Base-by-base conservation (phyloP, 2,329 filamentous ascomycete genomes). In the Aspergillus chevalieri region DNA sequence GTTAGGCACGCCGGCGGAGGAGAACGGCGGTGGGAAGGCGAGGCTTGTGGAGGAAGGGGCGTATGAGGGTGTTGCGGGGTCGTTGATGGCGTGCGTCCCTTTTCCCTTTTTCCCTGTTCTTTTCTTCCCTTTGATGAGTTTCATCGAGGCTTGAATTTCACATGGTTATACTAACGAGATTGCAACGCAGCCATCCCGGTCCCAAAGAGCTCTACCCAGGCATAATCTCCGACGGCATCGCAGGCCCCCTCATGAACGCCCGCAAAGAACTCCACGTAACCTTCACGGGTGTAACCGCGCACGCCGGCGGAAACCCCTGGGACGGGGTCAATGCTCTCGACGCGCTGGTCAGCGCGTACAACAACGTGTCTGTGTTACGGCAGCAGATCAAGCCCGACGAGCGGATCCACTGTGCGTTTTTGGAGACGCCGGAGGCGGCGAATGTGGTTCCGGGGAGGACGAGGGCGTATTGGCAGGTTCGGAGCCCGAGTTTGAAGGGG, bases 251-350 rank as follows among this genome's bases (percentile, higher is more conserved):
- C 6, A 65, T 62, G 57, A 66, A 69, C 38, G 67, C 67, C 1
- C 58, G 65, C 3, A 63, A 70, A 22, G 60, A 68, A 33, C 57
- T 72, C 17, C 56, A 59, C 14, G 68, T 72, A 39, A 67, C 69
- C 52, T 78, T 75, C 50, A 62, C 58, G 0, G 81, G 81, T 1
- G 73, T 72, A 44, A 76, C 75, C 48, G 78, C 81, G 0, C 80
- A 83, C 53, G 80, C 79, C 0, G 79, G 76, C 0, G 74, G 75
- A 3, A 75, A 69, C n/a, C 81, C 80, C 0, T 83, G 79, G 79
- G 69, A 79, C 4, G 81, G 81, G 0, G 71, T 78, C 55, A 83
- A 84, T 57, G 80, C 81, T 0, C 71, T 83, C 0, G 81, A 84
- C 55, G 80, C 79, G 0, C 58, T 81, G 21, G 68, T 83, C 2